Evolutionary conservation across 2,329 filamentous ascomycete genomes (phyloP).

Genomic region (Venturia asperata): DNA sequence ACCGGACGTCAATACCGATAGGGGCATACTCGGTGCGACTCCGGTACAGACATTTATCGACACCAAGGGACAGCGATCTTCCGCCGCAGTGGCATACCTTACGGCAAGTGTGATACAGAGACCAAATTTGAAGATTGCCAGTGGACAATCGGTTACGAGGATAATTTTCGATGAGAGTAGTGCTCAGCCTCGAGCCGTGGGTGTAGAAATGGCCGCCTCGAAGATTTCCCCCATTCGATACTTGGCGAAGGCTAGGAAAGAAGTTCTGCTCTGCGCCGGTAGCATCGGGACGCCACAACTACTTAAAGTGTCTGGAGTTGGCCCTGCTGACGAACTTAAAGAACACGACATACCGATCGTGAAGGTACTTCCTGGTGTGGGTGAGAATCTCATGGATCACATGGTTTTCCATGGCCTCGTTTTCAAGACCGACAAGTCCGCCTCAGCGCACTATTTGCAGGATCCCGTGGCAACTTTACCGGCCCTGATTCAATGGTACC

Average conservation of each 20-base stretch:
- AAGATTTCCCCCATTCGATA: constrained; percentile 2
- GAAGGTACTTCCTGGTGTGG: constrained; percentile 44
- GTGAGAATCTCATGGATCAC: constrained; percentile 43
- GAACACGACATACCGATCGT: constrained; percentile 36
- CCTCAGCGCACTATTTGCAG: not conserved
- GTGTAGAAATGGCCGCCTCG: constrained; percentile 21
- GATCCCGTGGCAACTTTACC: constrained; percentile 9
- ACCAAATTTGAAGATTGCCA: constrained; percentile 23
- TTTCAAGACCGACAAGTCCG: constrained; percentile 11
- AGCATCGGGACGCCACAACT: constrained; percentile 39
- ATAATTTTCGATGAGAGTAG: constrained; percentile 23
- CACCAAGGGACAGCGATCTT: constrained; percentile 22
- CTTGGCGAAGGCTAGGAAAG: constrained; percentile 28
- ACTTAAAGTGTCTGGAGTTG: constrained; percentile 47
- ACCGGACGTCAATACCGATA: constrained; percentile 22
- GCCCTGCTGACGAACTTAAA: constrained; percentile 33
- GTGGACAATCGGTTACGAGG: constrained; percentile 23
- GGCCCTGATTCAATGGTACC: constrained; percentile 6
- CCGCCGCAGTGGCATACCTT: constrained; percentile 23
- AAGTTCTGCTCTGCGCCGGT: constrained; percentile 40
- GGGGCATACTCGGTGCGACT: constrained; percentile 22
- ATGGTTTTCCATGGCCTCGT: constrained; percentile 28
- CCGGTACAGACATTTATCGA: constrained; percentile 24
- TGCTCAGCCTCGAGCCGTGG: constrained; percentile 22
- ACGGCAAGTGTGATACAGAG: constrained; percentile 22